Evolutionary conservation across 257 asterid genomes (phyloP).

Genomic region (Solanum boliviense): DNA sequence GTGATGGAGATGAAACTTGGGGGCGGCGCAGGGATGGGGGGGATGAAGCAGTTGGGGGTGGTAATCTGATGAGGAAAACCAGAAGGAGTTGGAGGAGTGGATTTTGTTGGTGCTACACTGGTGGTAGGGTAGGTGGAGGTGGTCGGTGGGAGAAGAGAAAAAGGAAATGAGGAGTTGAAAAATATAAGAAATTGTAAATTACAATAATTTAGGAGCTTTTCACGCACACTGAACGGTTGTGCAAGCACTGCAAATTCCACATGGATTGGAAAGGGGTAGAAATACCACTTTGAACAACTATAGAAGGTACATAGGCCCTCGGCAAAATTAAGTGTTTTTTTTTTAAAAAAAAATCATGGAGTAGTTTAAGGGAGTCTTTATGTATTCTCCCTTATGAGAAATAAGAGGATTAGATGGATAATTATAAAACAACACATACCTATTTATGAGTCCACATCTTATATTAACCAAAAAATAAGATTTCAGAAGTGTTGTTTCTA

Average conservation of each 20-base stretch:
- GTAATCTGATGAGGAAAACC: conserved; percentile 21
- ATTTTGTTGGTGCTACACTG: conserved; percentile 15
- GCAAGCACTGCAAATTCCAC: not conserved
- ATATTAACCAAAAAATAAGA: not conserved
- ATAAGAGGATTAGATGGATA: not conserved
- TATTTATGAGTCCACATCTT: not conserved
- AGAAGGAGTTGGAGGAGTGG: conserved; percentile 22
- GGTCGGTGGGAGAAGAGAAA: not conserved
- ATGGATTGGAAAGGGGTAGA: not conserved
- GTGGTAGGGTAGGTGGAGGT: not conserved
- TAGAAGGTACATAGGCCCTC: not conserved
- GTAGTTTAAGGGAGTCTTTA: not conserved
- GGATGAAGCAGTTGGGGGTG: not conserved
- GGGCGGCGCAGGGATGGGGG: too few species aligned
- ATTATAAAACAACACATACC: not conserved
- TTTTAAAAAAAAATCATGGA: not conserved
- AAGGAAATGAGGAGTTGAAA: not conserved
- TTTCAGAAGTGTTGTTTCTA: not conserved
- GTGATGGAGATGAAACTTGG: not conserved
- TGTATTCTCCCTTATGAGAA: not conserved
- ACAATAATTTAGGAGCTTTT: not conserved
- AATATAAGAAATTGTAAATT: not conserved
- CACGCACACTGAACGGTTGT: not conserved
- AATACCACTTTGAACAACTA: not conserved
- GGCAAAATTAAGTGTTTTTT: not conserved